Evolutionary conservation across 1,139 yeast species (phyloP), one percentile per base, ranked within the genome.

Genomic region (Pichia sp.): DNA sequence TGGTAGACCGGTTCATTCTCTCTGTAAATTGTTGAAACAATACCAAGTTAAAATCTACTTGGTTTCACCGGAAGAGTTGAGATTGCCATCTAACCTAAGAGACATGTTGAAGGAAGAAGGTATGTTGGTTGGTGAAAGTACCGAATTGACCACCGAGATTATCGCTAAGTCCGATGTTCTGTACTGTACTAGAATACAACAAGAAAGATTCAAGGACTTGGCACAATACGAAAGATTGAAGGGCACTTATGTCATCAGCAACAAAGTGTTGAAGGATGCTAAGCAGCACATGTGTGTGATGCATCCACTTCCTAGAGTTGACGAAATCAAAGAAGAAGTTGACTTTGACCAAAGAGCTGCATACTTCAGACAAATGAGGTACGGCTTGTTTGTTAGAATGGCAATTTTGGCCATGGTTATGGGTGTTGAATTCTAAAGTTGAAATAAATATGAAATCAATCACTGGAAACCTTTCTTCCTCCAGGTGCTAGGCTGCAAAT

Each of bases 291-390:
- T 93, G 99, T 90, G 97, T 73, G 87, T 95, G 61, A 87, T 95
- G 96, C 99, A 95, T 72, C 99, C 99, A 72, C 82, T 95, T 67
- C 99, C 99, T 71, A 88, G 99, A 75, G 90, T 90, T 63, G 87
- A 84, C 66, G 99, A 95, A 76, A 92, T 95, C 65, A 87, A 89
- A 68, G 98, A 90, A 75, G 99, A 95, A 76, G 98, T 95, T 66
- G 99, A 95, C 74, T 93, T 92, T 69, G 99, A 95, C 74, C 97
- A 92, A 74, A 87, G 99, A 74, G 98, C 99, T 62, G 98, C 98
- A 59, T 93, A 93, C 78, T 93, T 93, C 79, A 88, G 99, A 82
- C 98, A 92, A 79, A 93, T 93, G 98, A 87, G 95, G 74, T 93
- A 93, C 70, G 99, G 99, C 59, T 80, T 95, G 73, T 95, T 85